Base-by-base conservation (phyloP, 176 grass and related monocot genomes). In the Miscanthus lutarioriparius region DNA sequence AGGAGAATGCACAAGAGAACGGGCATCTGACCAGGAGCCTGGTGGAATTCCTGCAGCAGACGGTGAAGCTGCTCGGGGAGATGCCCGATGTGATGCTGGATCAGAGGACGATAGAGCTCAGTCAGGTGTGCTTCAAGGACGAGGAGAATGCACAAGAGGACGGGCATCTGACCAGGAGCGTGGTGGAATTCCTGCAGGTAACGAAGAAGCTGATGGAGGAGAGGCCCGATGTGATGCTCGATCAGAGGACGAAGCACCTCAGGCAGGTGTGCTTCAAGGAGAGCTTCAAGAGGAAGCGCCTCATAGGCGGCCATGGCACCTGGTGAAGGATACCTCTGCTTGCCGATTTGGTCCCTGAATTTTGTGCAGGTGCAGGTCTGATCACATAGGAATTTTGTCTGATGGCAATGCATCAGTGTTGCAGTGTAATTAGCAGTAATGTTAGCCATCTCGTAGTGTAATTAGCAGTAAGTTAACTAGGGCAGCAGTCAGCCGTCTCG, bases 201-300 rank as follows among this genome's bases (percentile, higher is more conserved):
- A 73, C 68, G 8, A 89, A 48, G 67, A 91, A 69, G 69, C 11
- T 87, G 53, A 83, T 94, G n/a, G 78, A 94, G 87, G 51, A 91
- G 63, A 82, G 63, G 16, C 92, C 89, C 65, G 72, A 64, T 3
- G 37, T 70, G 33, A 47, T 74, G 16, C 66, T 91, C 19, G 82
- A 89, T 7, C 43, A 87, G 23, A 30, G 53, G 45, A 91, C 84
- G 0, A 94, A 77, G 87, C 28, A 26, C 37, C 65, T 91, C 26
- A 91, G 89, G 77, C 92, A 94, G 63, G 84, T 64, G n/a, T 91
- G 68, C 30, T 91, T 89, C 84, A 89, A 91, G 87, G 87, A 89
- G 68, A 89, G 44, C 3, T 85, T 32, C 77, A 89, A 81, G 82
- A 85, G 77, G 76, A 61, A 30, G 72, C 66, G 47, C 41, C 81